phyloP scores from a whole-genome alignment of 805 yeast species.

The Candida qinlingensis region DNA sequence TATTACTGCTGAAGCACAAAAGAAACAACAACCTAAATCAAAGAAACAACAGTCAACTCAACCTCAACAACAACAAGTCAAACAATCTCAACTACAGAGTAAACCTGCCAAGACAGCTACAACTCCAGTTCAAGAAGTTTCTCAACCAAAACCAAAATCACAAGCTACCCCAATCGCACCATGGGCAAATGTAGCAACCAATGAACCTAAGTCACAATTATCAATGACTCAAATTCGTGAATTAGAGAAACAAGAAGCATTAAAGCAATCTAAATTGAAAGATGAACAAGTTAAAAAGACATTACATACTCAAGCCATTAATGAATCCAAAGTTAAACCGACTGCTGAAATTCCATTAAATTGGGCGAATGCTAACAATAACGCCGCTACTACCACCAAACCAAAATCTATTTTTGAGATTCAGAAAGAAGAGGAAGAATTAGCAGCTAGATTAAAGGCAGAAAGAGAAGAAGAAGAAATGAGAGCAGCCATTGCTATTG shows the following conservation, averaged over 20 bases:
- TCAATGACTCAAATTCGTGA: slow-evolving; percentile 48
- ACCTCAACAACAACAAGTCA: neutral
- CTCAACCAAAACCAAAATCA: slow-evolving; percentile 1
- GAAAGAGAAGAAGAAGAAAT: slow-evolving; percentile 7
- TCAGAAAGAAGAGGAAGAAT: slow-evolving; percentile 49
- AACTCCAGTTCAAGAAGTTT: neutral
- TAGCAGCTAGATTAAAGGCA: slow-evolving; percentile 19
- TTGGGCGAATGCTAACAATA: slow-evolving; percentile 1
- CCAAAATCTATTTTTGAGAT: slow-evolving; percentile 53
- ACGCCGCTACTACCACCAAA: slow-evolving; percentile 13
- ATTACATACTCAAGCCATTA: slow-evolving; percentile 14
- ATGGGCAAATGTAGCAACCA: slow-evolving; percentile 38
- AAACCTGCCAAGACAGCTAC: neutral
- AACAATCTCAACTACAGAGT: neutral
- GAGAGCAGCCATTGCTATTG: slow-evolving; percentile 22
- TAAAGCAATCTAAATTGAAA: slow-evolving; percentile 34
- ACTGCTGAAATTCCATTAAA: slow-evolving; percentile 9
- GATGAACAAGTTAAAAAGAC: slow-evolving; percentile 17
- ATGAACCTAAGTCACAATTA: slow-evolving; percentile 29
- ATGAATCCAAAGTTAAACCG: slow-evolving; percentile 12
- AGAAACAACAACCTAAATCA: neutral
- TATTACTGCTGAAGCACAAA: neutral
- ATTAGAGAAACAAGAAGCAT: slow-evolving; percentile 40
- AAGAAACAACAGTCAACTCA: neutral
- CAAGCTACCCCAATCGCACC: slow-evolving; percentile 35